Percentiles rank a stretch among this genome's conserved stretches.
These are phyloP conservation scores for Akebia trifoliata DNA, from an alignment of 164 flowering plant species.

Conservation along the genomic window DNA sequence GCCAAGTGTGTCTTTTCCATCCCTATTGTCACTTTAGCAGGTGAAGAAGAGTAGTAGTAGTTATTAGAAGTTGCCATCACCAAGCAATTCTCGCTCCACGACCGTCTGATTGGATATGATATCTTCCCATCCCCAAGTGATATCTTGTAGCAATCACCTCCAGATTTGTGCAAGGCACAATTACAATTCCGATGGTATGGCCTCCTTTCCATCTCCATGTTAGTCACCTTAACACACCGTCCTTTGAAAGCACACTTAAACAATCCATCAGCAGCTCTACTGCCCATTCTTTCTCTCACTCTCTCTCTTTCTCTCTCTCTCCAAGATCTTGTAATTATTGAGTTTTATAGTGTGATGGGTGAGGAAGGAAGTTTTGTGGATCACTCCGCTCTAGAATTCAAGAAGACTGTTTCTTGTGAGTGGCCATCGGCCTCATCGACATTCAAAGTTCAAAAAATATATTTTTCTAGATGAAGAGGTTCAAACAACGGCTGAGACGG, in stretches of 20 bases:
- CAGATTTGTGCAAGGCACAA: constrained; percentile 25
- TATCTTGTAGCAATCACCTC: constrained; percentile 6
- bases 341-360: too few relatives aligned
- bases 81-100: constrained; percentile 16
- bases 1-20: not conserved
- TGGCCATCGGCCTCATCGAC: too few relatives aligned
- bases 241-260: constrained; percentile 3
- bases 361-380: too few relatives aligned
- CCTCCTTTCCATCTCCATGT: constrained; percentile 9
- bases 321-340: too few relatives aligned
- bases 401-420: too few relatives aligned
- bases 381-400: too few relatives aligned
- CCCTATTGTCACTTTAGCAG: not conserved
- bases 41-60: constrained; percentile 6
- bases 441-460: too few relatives aligned
- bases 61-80: not conserved
- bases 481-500: too few relatives aligned
- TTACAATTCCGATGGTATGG: constrained; percentile 9
- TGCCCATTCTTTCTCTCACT: too few relatives aligned
- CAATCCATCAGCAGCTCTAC: constrained; percentile 3
- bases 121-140: constrained; percentile 10
- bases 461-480: too few relatives aligned
- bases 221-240: not conserved
- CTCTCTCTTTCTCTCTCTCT: too few relatives aligned
- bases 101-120: constrained; percentile 15